Percentiles rank a stretch among this genome's conserved stretches.
Conservation (phyloP, 139 green algal species). For the Asterochloris erici region DNA sequence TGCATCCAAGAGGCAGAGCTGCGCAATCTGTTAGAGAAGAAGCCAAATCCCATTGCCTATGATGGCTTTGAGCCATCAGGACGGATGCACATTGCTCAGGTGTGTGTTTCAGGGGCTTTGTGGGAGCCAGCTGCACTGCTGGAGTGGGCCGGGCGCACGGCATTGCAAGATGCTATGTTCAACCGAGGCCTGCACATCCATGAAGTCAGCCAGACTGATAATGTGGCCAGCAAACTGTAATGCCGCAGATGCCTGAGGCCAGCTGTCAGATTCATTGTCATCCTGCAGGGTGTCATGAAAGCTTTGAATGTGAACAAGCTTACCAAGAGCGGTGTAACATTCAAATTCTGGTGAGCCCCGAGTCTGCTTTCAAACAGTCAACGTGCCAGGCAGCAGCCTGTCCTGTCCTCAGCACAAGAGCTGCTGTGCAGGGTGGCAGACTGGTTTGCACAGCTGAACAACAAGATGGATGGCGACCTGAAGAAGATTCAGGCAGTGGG, state of each 20-base stretch:
- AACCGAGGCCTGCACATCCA: too few species aligned
- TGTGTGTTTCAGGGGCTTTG: background rate
- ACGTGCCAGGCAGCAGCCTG: too few species aligned
- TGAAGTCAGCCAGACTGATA: too few species aligned
- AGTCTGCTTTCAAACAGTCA: too few species aligned
- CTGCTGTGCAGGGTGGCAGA: constrained; percentile 72
- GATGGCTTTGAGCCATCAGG: constrained; percentile 99
- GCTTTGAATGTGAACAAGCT: constrained; percentile 99
- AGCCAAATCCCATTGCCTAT: constrained; percentile 87
- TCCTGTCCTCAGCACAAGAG: background rate
- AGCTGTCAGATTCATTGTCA: background rate
- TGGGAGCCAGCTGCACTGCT: background rate
- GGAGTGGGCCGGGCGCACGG: background rate
- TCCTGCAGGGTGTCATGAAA: constrained; percentile 93
- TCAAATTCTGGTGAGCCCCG: constrained; percentile 90
- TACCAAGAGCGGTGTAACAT: constrained; percentile 87
- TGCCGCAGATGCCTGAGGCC: too few species aligned
- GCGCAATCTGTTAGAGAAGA: constrained; percentile 84
- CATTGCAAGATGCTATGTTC: background rate
- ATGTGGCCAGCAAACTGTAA: too few species aligned
- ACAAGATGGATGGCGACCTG: constrained; percentile 98
- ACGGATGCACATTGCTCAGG: constrained; percentile 97
- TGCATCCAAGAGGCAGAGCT: constrained; percentile 94
- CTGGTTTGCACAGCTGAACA: constrained; percentile 97
- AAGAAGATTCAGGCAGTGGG: constrained; percentile 98